Percentiles rank a stretch among this genome's conserved stretches.
phyloP scores from a whole-genome alignment of 352 stramenopile species.

The Phytopythium ostracodes region DNA sequence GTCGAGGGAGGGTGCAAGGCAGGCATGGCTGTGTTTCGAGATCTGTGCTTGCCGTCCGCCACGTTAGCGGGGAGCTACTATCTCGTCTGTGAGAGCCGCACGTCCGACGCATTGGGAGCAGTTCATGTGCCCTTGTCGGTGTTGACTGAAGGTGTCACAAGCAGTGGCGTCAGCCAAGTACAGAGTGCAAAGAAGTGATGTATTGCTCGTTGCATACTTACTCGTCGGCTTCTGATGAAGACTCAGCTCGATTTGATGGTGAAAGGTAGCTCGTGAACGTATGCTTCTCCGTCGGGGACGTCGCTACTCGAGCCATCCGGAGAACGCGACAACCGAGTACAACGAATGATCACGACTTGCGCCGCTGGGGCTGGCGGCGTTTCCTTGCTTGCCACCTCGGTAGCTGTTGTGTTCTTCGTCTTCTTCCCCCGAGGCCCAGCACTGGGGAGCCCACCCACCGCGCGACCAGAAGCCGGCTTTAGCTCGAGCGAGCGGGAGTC shows the following conservation, averaged over 20 bases:
- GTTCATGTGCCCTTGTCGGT: constrained; percentile 16
- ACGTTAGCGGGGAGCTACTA: constrained; percentile 35
- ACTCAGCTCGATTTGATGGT: constrained; percentile 26
- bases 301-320: constrained; percentile 24
- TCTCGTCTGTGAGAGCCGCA: constrained; percentile 33
- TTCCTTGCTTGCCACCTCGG: neutral
- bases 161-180: neutral
- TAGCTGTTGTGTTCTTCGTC: constrained; percentile 5
- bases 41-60: constrained; percentile 21
- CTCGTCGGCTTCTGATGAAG: neutral
- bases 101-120: constrained; percentile 14
- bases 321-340: constrained; percentile 27
- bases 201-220: neutral
- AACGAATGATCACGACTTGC: constrained; percentile 47
- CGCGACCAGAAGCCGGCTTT: neutral
- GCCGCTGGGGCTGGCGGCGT: constrained; percentile 9
- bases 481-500: constrained; percentile 11
- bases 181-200: neutral
- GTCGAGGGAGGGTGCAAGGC: constrained; percentile 14
- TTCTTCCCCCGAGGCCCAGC: constrained; percentile 4
- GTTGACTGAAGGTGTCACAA: constrained; percentile 4
- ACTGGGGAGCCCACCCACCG: neutral
- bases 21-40: constrained; percentile 26
- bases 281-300: constrained; percentile 28
- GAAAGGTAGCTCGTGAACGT: constrained; percentile 44